phyloP scores from a whole-genome alignment of 1,284 basidiomycete genomes.

The Hymenochaete sp. region DNA sequence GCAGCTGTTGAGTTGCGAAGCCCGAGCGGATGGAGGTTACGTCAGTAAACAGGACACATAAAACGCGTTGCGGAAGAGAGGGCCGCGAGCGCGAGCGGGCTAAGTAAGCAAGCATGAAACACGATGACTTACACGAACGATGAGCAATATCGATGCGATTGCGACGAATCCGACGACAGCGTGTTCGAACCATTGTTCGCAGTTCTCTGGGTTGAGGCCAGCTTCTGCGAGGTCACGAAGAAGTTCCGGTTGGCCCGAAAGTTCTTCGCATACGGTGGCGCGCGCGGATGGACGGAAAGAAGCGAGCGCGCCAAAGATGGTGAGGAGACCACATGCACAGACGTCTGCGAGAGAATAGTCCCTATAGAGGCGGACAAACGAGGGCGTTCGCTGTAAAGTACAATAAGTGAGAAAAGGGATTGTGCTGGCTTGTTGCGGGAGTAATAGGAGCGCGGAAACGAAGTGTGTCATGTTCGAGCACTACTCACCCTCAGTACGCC shows the following conservation, averaged over 20 bases:
- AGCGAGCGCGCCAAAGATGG: constrained; percentile 46
- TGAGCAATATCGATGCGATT: constrained; percentile 50
- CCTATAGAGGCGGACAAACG: constrained; percentile 53
- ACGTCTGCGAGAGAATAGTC: constrained; percentile 72
- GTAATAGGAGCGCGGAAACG: not conserved
- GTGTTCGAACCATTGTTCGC: constrained; percentile 66
- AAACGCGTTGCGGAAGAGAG: constrained; percentile 6
- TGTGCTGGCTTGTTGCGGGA: constrained; percentile 10
- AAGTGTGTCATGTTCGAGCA: not conserved
- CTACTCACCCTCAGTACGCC: constrained; percentile 55
- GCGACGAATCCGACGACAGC: constrained; percentile 49
- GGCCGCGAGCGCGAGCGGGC: constrained; percentile 6
- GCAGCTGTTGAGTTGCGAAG: constrained; percentile 37
- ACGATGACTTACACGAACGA: constrained; percentile 46
- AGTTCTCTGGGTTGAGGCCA: constrained; percentile 67
- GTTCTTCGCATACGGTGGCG: constrained; percentile 57
- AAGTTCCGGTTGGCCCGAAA: constrained; percentile 63
- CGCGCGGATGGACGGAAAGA: constrained; percentile 47
- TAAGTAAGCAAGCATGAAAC: constrained; percentile 3
- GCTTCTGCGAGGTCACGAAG: constrained; percentile 62
- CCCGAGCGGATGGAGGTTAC: not conserved
- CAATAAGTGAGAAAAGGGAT: too few species aligned
- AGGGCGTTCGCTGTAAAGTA: constrained; percentile 42
- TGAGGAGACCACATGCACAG: constrained; percentile 50
- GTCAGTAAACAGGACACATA: not conserved